Base-by-base conservation (phyloP, 192 early-diverging fungal genomes). In the Backusella luteola region DNA sequence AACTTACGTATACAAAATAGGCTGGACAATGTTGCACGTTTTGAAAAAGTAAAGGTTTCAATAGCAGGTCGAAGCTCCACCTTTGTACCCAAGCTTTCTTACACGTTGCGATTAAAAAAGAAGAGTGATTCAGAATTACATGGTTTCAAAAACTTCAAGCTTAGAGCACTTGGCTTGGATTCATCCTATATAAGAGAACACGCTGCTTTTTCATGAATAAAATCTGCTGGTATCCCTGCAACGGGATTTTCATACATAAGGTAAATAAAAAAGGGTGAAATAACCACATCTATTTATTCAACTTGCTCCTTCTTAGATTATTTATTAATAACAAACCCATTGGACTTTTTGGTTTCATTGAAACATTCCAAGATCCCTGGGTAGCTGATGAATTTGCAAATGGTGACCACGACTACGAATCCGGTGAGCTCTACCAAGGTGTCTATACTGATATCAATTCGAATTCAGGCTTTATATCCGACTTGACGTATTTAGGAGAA, bases 291-390 rank as follows among this genome's bases (percentile, higher is more conserved):
- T 39, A 39, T 2, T 39, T 39, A 39, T 39, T 11, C 11, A 39
- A 39, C 38, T 39, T 39, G 38, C 38, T 53, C 0, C 1, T 17
- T 21, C 19, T 53, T 53, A 73, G 78, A 29, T 34, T 83, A 6
- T 77, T 80, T 56, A 52, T 85, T 12, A 85, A 85, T 73, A 76
- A 80, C n/a, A 19, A 75, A 26, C 80, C 80, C 11, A 66, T 77
- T 49, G 85, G 80, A 19, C 49, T 85, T 6, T 85, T 81, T 44
- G 36, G 78, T 56, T 73, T 85, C 29, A 78, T 85, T 8, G 85
- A 85, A n/a, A 76, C 38, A 78, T 35, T 83, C 78, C 80, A 76
- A 80, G 35, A 78, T 75, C 38, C 38, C 0, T 39, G 38, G 38
- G 38, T 39, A 2, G 38, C 1, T 39, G 38, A 11, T 26, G 83